Base-by-base conservation (phyloP, 306 rosid species). In the Pyrus betulifolia region DNA sequence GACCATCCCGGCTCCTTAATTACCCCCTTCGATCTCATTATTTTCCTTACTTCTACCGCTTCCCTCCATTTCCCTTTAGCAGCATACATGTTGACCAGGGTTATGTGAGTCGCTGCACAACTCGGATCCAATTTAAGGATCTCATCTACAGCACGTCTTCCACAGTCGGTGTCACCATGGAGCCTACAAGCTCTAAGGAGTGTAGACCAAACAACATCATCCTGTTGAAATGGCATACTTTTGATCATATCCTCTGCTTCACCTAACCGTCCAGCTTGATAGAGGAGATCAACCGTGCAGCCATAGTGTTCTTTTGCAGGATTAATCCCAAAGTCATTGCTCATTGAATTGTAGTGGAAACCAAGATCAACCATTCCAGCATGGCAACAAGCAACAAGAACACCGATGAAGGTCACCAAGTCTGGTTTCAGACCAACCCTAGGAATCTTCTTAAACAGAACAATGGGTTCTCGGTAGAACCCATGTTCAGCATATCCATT, bases 1-100 rank as follows among this genome's bases (percentile, higher is more conserved):
- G 98, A 93, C 98, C 98, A 89, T 70, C 98, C 92, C 12, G 85
- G 91, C 83, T 93, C 96, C 84, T 93, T 91, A 68, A 86, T 81
- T 71, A 93, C 80, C 19, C 93, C 93, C 77, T 87, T 91, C 19
- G 89, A 88, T 82, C 81, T 89, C 98, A 91, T 87, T 72, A 71
- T 75, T 78, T 91, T 69, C 95, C 96, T 78, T 82, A 28, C 3
- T 30, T 30, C 4, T 30, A 30, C 31, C 31, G 4, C 31, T 30
- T 30, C 31, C 31, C 31, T 30, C 31, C 31, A 30, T 30, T 30
- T 30, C 3, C 31, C 31, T 3, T 30, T 78, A 69, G 92, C 79
- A 81, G 91, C 87, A 81, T 82, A 89, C 70, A 91, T 80, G 85
- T 86, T 89, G 35, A 92, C 97, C 69, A 92, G 74, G 57, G 93